Conservation (phyloP, 805 yeast species). For the Wickerhamomyces chaumierensis region DNA sequence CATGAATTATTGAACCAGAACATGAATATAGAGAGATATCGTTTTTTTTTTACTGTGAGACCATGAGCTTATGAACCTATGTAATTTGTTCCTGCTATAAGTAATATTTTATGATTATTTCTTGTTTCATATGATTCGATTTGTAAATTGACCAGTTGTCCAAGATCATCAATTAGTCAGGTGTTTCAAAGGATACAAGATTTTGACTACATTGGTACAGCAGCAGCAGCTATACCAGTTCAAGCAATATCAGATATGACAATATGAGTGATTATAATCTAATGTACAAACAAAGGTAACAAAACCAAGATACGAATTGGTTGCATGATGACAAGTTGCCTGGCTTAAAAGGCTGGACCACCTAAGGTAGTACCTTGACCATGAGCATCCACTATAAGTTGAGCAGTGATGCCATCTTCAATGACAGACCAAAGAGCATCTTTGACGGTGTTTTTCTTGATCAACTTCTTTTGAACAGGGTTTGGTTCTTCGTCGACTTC, state of each 20-base stretch:
- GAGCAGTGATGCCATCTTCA: constrained; percentile 41
- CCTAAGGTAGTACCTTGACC: constrained; percentile 85
- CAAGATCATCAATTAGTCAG: no score
- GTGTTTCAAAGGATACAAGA: no score
- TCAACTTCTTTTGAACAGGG: constrained; percentile 5
- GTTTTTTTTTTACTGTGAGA: no score
- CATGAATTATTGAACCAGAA: background rate
- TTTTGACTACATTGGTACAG: no score
- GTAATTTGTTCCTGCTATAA: no score
- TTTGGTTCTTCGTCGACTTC: constrained; percentile 27
- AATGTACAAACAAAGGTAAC: constrained; percentile 2
- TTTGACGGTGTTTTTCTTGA: constrained; percentile 38
- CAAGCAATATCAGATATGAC: no score
- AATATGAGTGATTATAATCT: background rate
- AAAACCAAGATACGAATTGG: constrained; percentile 1
- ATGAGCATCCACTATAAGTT: constrained; percentile 29
- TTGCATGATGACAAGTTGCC: constrained; percentile 6
- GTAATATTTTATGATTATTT: no score
- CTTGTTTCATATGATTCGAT: no score
- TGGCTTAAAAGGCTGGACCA: constrained; percentile 43
- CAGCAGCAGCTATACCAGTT: no score
- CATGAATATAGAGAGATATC: no score
- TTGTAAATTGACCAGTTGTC: no score
- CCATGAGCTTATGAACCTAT: no score
- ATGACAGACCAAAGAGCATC: constrained; percentile 64